Evolutionary conservation across 2,329 filamentous ascomycete genomes (phyloP), one percentile per base, ranked within the genome.

Genomic region (Colletotrichum phormii): DNA sequence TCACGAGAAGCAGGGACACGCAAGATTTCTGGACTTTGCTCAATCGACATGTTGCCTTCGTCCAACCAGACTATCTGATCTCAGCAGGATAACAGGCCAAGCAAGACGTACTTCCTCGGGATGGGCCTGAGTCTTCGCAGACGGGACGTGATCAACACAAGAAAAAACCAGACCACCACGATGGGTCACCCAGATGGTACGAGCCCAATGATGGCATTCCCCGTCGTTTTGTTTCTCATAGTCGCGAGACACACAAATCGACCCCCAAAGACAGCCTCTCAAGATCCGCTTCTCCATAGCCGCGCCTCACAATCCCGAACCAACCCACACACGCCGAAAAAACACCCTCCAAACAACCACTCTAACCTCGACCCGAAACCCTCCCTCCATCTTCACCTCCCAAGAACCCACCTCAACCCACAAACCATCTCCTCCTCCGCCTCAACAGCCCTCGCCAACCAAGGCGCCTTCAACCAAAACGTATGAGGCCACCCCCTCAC

Each of bases 401-500:
- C 46, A 58, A 83, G 42, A 74, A 86, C 74, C 86, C 86, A 86
- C 29, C 76, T 77, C 64, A 86, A 67, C 0, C 84, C 86, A 13
- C 80, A 74, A 22, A 86, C 35, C 81, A 86, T 84, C 55, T 80
- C 80, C 74, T 74, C 76, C 61, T 88, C 86, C 9, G 83, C 85
- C 74, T 80, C 76, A 18, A 83, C 75, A 6, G 86, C 83, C 75
- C 81, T 78, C 13, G 81, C 76, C 75, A 87, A 75, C 68, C 82
- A 78, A 42, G 84, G 86, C 24, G 82, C 82, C 78, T 84, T 82
- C 70, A 88, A 76, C 87, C 87, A 88, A 75, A 87, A 88, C 8
- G 87, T 89, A 79, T 89, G 87, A 22, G 86, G 86, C 81, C 83
- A 88, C 9, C 86, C 86, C 66, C 76, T 72, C 33, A 86, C 80